A percentile compares a stretch with the other conserved stretches of the same genome.
Evolutionary conservation across 805 yeast genomes (phyloP).

Genomic region (Saccharomycopsis olivae): DNA sequence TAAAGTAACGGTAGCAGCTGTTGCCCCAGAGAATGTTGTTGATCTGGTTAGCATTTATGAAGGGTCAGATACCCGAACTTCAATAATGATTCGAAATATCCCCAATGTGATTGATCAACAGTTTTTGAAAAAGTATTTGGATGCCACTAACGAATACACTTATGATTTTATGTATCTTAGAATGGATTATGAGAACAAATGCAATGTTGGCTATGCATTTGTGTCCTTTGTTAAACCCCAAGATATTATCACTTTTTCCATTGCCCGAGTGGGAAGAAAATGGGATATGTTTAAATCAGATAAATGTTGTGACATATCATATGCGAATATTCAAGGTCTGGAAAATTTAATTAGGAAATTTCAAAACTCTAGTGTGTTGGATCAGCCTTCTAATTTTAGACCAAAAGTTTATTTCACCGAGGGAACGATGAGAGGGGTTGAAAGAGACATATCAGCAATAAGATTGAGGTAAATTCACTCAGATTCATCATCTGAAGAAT

Average conservation of each 20-base stretch:
- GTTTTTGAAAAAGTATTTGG: constrained; percentile 35
- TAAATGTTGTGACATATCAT: constrained; percentile 40
- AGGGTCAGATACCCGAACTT: constrained; percentile 36
- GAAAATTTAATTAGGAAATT: constrained; percentile 36
- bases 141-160: constrained; percentile 30
- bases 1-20: not conserved
- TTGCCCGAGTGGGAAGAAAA: constrained; percentile 34
- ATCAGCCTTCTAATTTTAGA: constrained; percentile 34
- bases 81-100: constrained; percentile 43
- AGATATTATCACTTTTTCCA: constrained; percentile 35
- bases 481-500: not conserved
- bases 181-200: constrained; percentile 40
- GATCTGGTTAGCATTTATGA: constrained; percentile 29
- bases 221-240: constrained; percentile 38
- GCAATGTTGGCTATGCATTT: constrained; percentile 63
- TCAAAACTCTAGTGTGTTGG: constrained; percentile 40
- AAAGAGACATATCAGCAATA: no score
- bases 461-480: no score
- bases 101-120: constrained; percentile 41
- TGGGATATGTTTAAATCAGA: constrained; percentile 40
- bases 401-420: constrained; percentile 37
- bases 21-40: constrained; percentile 22
- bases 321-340: constrained; percentile 42
- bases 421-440: constrained; percentile 34
- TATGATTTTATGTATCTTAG: constrained; percentile 35